These are phyloP conservation scores for Aspergillus tamarii DNA, from an alignment of 2,329 filamentous ascomycete genomes.

Conservation along the genomic window DNA sequence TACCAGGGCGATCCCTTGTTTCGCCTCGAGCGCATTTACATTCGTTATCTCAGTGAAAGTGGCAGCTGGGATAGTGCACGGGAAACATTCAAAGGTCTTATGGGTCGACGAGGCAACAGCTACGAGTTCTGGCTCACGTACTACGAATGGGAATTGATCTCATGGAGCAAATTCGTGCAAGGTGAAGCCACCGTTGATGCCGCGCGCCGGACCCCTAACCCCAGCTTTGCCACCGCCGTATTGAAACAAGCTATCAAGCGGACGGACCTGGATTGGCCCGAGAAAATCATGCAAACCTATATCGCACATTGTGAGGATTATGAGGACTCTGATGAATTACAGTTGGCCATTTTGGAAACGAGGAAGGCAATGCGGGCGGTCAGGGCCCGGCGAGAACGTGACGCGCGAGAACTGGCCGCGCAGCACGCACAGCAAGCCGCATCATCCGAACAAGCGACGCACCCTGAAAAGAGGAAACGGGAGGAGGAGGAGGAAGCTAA, in stretches of 20 bases:
- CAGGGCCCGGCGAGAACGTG: constrained; percentile 65
- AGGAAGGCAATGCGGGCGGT: constrained; percentile 69
- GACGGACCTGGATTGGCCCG: constrained; percentile 53
- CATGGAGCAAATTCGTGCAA: constrained; percentile 63
- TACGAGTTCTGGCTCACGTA: constrained; percentile 94
- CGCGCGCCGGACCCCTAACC: constrained; percentile 63
- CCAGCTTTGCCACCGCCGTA: constrained; percentile 73
- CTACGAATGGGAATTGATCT: constrained; percentile 87
- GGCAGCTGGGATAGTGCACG: constrained; percentile 77
- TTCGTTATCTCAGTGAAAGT: constrained; percentile 87
- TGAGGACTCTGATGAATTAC: constrained; percentile 75
- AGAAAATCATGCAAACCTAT: constrained; percentile 52
- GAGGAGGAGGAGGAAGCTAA: constrained; percentile 59
- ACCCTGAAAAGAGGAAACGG: constrained; percentile 69
- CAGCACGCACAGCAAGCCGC: constrained; percentile 27
- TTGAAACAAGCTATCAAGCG: constrained; percentile 70
- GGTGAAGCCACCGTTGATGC: constrained; percentile 57
- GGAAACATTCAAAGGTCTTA: constrained; percentile 73
- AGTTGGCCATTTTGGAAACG: constrained; percentile 72
- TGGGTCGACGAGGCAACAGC: constrained; percentile 70
- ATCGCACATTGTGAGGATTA: constrained; percentile 77
- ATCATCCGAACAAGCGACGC: constrained; percentile 27
- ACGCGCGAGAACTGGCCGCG: constrained; percentile 62
- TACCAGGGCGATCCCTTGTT: constrained; percentile 89
- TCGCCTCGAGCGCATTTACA: constrained; percentile 86